phyloP scores from a whole-genome alignment of 2,329 filamentous ascomycete genomes.

The Cladophialophora exuberans region DNA sequence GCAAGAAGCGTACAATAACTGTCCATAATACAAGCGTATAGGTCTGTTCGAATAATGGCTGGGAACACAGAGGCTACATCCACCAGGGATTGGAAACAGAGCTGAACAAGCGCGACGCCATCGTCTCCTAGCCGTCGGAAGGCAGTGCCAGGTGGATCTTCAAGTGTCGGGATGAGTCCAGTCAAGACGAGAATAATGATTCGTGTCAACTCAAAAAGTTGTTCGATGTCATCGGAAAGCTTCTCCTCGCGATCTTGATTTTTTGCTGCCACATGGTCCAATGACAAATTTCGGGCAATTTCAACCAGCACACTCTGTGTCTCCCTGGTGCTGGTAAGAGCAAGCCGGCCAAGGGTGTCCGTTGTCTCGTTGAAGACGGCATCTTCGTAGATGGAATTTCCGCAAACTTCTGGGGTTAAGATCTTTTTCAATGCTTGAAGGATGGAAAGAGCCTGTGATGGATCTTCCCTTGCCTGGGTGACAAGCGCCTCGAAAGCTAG shows the following conservation, averaged over 20 bases:
- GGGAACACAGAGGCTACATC: conserved; percentile 96
- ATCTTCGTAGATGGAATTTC: conserved; percentile 94
- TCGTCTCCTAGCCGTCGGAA: conserved; percentile 63
- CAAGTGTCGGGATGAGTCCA: conserved; percentile 80
- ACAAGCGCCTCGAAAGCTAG: conserved; percentile 95
- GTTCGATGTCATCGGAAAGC: conserved; percentile 94
- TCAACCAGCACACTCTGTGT: conserved; percentile 93
- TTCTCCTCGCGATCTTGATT: conserved; percentile 70
- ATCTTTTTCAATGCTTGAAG: conserved; percentile 93
- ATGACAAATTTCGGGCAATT: conserved; percentile 85
- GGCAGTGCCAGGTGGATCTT: conserved; percentile 38
- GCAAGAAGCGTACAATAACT: conserved; percentile 93
- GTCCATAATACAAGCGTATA: conserved; percentile 95
- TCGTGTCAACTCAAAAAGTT: conserved; percentile 92
- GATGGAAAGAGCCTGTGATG: conserved; percentile 83
- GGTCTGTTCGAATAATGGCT: conserved; percentile 90
- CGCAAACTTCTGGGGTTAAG: conserved; percentile 87
- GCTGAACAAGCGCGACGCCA: conserved; percentile 76
- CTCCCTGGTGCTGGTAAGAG: conserved; percentile 84
- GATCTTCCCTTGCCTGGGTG: conserved; percentile 70
- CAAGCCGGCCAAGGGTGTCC: conserved; percentile 89
- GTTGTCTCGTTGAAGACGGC: conserved; percentile 97
- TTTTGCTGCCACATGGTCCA: conserved; percentile 87
- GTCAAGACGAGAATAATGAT: conserved; percentile 94
- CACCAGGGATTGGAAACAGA: conserved; percentile 83